These are phyloP conservation scores for Poteriospumella lacustris DNA, from an alignment of 108 stramenopile species.

Conservation along the genomic window DNA sequence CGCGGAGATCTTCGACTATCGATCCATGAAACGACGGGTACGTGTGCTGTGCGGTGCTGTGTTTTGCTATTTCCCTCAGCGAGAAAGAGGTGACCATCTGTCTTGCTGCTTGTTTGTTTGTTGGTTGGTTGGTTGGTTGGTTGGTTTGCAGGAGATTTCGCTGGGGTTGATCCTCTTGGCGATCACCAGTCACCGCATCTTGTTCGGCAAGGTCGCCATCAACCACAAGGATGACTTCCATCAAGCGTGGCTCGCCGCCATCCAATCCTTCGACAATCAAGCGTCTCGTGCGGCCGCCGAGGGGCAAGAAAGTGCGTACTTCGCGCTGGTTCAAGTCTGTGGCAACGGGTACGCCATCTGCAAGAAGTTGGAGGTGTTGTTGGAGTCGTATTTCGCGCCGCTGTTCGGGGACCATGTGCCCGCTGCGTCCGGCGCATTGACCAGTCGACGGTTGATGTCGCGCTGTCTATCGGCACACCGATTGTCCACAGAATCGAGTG, in stretches of 20 bases:
- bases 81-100: no score
- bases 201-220: background rate
- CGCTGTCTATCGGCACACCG: no score
- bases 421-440: no score
- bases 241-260: background rate
- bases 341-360: constrained; percentile 12
- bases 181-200: background rate
- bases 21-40: no score
- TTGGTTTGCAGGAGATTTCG: background rate
- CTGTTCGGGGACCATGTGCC: no score
- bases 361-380: constrained; percentile 12
- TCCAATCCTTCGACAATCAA: background rate
- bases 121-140: no score
- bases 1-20: no score
- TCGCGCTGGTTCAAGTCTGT: background rate
- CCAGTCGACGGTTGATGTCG: no score
- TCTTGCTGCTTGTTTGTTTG: no score
- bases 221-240: background rate
- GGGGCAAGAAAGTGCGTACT: background rate
- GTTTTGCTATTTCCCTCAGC: no score
- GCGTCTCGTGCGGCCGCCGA: background rate
- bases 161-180: constrained; percentile 5
- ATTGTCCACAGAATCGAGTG: no score
- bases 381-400: constrained; percentile 3
- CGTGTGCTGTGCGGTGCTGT: no score